Conservation (phyloP, 2,329 filamentous ascomycete genomes). For the Alternaria novae-zelandiae region DNA sequence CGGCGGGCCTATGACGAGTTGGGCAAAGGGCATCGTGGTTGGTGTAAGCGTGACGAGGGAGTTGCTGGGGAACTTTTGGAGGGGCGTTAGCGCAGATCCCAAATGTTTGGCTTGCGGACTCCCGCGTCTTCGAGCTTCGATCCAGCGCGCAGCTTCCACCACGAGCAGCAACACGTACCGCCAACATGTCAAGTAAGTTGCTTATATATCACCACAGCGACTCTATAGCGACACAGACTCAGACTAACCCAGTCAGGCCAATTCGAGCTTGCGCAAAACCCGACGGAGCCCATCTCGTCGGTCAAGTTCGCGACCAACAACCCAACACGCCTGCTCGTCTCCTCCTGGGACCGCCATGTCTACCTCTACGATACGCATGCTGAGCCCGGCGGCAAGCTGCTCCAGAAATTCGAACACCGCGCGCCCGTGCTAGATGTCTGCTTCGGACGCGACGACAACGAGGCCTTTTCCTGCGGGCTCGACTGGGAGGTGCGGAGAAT, state of each 20-base stretch:
- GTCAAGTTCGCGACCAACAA: slow-evolving; percentile 82
- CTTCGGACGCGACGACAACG: slow-evolving; percentile 81
- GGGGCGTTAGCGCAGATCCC: slow-evolving; percentile 20
- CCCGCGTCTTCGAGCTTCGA: slow-evolving; percentile 20
- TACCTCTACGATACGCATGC: slow-evolving; percentile 83
- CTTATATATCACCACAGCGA: rapidly evolving
- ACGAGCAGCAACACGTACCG: slow-evolving; percentile 6
- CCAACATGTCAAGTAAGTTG: slow-evolving; percentile 40
- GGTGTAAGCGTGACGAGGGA: background rate
- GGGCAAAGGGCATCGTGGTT: slow-evolving; percentile 64
- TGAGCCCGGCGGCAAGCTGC: slow-evolving; percentile 66
- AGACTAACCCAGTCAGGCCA: slow-evolving; percentile 54
- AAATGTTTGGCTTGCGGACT: slow-evolving; percentile 21
- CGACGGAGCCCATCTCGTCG: slow-evolving; percentile 84
- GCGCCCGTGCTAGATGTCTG: slow-evolving; percentile 90
- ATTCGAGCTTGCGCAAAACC: slow-evolving; percentile 82
- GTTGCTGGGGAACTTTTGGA: slow-evolving; percentile 17
- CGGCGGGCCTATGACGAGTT: slow-evolving; percentile 91
- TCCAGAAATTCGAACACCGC: slow-evolving; percentile 78
- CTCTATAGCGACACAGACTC: background rate
- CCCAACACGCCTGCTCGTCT: slow-evolving; percentile 80
- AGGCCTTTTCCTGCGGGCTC: slow-evolving; percentile 84
- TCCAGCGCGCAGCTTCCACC: slow-evolving; percentile 17
- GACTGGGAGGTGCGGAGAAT: slow-evolving; percentile 87
- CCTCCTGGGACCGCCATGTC: slow-evolving; percentile 92